Conservation (phyloP, 495 filamentous ascomycete species). For the Annulohypoxylon moriforme region DNA sequence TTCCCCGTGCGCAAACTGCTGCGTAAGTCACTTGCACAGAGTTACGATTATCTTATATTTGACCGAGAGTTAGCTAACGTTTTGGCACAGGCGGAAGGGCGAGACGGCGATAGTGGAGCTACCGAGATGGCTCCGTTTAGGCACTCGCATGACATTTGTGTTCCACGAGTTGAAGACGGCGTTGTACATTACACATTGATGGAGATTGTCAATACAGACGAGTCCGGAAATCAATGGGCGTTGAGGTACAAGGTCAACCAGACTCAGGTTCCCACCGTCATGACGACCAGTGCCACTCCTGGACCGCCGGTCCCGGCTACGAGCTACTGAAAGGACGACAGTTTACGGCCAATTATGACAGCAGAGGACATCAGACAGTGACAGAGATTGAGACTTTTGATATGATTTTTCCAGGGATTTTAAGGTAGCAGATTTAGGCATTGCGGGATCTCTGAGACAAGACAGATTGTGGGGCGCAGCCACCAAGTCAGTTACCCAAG, state of each 20-base stretch:
- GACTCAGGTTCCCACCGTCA: constrained; percentile 42
- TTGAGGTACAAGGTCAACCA: constrained; percentile 46
- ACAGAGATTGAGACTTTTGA: constrained; percentile 6
- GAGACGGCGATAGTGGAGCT: constrained; percentile 54
- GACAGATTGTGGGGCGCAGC: constrained; percentile 29
- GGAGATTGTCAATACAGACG: constrained; percentile 53
- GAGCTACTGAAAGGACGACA: constrained; percentile 23
- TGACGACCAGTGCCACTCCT: constrained; percentile 54
- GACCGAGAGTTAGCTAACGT: constrained; percentile 21
- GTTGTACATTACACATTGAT: constrained; percentile 58
- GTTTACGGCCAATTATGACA: constrained; percentile 4
- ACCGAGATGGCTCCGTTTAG: constrained; percentile 40
- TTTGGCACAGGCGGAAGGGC: constrained; percentile 56
- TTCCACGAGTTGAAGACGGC: constrained; percentile 58
- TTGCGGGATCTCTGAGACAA: constrained; percentile 27
- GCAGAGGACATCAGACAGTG: background rate
- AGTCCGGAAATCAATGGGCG: constrained; percentile 48
- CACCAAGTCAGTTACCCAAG: constrained; percentile 7
- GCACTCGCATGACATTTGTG: constrained; percentile 51
- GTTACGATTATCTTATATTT: background rate
- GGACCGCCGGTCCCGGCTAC: constrained; percentile 42
- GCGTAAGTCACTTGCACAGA: constrained; percentile 55
- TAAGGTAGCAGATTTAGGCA: constrained; percentile 23
- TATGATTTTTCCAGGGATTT: constrained; percentile 18
- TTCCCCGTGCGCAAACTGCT: constrained; percentile 65